A percentile compares a stretch with the other conserved stretches of the same genome.
phyloP scores from a whole-genome alignment of 768 basidiomycete species.

The Filobasidium wieringae region DNA sequence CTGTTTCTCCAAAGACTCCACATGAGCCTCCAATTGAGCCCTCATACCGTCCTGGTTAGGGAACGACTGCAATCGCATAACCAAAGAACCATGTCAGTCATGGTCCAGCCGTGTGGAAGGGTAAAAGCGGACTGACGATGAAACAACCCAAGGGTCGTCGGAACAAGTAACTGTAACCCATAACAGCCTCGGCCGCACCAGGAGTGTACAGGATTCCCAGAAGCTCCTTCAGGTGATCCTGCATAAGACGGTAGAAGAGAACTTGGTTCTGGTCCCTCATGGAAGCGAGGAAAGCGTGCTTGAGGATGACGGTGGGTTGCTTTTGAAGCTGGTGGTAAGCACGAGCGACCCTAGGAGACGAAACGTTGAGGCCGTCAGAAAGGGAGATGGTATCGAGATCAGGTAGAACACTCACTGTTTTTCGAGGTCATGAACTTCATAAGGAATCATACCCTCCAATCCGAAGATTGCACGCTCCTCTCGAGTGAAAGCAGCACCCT shows the following conservation, averaged over 20 bases:
- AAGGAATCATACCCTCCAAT: slow-evolving; percentile 41
- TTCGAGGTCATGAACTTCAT: slow-evolving; percentile 36
- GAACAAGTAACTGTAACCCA: slow-evolving; percentile 72
- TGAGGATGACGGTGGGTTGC: slow-evolving; percentile 46
- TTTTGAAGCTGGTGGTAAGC: slow-evolving; percentile 51
- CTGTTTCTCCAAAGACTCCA: slow-evolving; percentile 33
- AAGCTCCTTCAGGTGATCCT: slow-evolving; percentile 53
- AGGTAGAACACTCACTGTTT: slow-evolving; percentile 20
- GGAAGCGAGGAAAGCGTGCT: slow-evolving; percentile 55
- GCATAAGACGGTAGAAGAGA: slow-evolving; percentile 60
- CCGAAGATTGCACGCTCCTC: slow-evolving; percentile 62
- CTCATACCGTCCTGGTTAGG: slow-evolving; percentile 60
- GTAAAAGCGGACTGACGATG: slow-evolving; percentile 23
- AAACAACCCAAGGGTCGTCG: slow-evolving; percentile 48
- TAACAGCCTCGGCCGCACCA: slow-evolving; percentile 63
- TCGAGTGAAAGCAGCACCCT: slow-evolving; percentile 62
- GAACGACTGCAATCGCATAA: slow-evolving; percentile 47
- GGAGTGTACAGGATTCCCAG: slow-evolving; percentile 72
- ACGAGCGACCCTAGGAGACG: slow-evolving; percentile 24
- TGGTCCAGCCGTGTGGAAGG: too few relatives aligned
- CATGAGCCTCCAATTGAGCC: slow-evolving; percentile 48
- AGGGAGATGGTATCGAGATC: neutral
- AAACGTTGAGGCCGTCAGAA: neutral
- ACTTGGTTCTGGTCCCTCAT: slow-evolving; percentile 46
- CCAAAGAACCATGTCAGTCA: too few relatives aligned